These are phyloP conservation scores for Arthroderma sp. DNA, from an alignment of 2,329 filamentous ascomycete genomes.

Conservation along the genomic window DNA sequence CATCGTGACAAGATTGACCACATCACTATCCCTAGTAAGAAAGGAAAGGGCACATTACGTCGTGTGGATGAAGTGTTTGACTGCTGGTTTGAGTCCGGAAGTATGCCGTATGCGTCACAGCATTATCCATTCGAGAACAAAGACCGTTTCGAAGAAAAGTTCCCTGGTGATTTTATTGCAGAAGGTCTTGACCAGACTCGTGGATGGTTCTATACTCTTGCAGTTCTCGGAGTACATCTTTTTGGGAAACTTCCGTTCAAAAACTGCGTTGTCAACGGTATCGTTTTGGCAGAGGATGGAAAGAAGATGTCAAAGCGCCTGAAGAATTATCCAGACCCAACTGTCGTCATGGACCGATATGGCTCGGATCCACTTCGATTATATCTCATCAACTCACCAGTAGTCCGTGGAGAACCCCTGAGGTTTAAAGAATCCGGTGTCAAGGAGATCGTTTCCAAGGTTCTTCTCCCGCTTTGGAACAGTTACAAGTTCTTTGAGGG, in stretches of 20 bases:
- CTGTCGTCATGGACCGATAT: slow-evolving; percentile 70
- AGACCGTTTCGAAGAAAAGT: slow-evolving; percentile 65
- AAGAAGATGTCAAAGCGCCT: slow-evolving; percentile 98
- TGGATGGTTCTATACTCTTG: slow-evolving; percentile 92
- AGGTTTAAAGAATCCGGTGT: slow-evolving; percentile 86
- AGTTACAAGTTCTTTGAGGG: slow-evolving; percentile 94
- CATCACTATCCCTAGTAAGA: slow-evolving; percentile 84
- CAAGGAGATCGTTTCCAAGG: slow-evolving; percentile 87
- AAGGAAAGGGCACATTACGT: slow-evolving; percentile 70
- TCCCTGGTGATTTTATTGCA: slow-evolving; percentile 88
- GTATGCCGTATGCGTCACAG: slow-evolving; percentile 83
- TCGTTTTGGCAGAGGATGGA: slow-evolving; percentile 84
- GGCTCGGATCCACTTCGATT: slow-evolving; percentile 84
- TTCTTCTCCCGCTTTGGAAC: slow-evolving; percentile 86
- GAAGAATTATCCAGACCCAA: slow-evolving; percentile 90
- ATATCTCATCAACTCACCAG: slow-evolving; percentile 95
- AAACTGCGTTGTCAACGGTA: slow-evolving; percentile 93
- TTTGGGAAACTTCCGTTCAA: slow-evolving; percentile 79
- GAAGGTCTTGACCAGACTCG: slow-evolving; percentile 88
- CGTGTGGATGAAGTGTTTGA: slow-evolving; percentile 85
- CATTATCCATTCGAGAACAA: slow-evolving; percentile 90
- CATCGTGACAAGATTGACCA: slow-evolving; percentile 88
- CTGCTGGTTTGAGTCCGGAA: slow-evolving; percentile 94
- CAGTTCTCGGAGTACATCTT: slow-evolving; percentile 76
- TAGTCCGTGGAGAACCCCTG: slow-evolving; percentile 80